Evolutionary conservation across 164 flowering plant species (phyloP), one percentile per base, ranked within the genome.

Genomic region (Pachysandra terminalis): DNA sequence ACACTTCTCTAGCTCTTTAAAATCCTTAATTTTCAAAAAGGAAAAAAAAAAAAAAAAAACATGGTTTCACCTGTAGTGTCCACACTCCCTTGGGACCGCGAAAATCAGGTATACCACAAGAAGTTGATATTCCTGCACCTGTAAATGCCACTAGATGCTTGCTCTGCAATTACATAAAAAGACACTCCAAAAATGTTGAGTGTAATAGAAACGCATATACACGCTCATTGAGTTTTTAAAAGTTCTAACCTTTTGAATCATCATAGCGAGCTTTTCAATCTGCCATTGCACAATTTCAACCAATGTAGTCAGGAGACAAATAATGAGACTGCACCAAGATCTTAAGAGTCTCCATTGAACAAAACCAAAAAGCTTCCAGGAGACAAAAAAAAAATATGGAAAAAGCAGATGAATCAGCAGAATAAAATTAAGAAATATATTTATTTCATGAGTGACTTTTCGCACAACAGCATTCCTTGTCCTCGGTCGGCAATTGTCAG

Each of bases 41-140:
- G 10, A 40, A 40, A 45, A 45, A 45, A 45, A 10, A 45, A 12
- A 35, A 60, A 37, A 5, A 1, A 21, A 12, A 52, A 32, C n/a
- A 72, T 22, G 48, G n/a, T 27, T 28, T 70, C 68, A 92, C 99
- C 96, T 95, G 97, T 69, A 95, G 88, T 19, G 99, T 95, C 99
- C 99, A 95, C 61, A 95, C 88, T 65, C 99, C 99, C 67, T 92
- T 92, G 23, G 99, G 99, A 37, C 99, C 99, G 48, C 99, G 92
- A 79, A 95, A 95, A 80, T 95, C 99, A 80, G 99, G 99, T 80
- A 95, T 95, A 26, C 99, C 99, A 81, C 96, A 92, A 71, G 99
- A 90, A 67, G 99, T 95, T 69, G 99, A 95, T 80, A 95, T 95
- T 77, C 99, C 99, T 51, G 99, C 99, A 64, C 99, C 99, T 51